Percentiles rank a stretch among this genome's conserved stretches.
phyloP scores from a whole-genome alignment of 2,329 filamentous ascomycete genomes.

The Xylaria hypoxylon region DNA sequence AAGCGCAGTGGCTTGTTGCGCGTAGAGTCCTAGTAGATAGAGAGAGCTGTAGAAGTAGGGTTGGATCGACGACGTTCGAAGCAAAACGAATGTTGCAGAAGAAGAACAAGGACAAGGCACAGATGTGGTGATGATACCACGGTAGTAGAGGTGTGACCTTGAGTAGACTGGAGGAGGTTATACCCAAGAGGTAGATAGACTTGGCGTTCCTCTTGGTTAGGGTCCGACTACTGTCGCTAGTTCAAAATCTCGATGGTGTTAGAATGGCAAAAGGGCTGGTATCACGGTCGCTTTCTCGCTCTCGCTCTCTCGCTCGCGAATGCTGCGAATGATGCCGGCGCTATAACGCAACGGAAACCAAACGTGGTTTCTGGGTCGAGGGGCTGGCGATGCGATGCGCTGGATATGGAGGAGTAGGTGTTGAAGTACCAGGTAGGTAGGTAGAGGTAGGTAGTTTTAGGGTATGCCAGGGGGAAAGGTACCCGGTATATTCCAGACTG shows the following conservation, averaged over 20 bases:
- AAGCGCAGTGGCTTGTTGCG: neutral
- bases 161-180: too few species aligned
- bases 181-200: too few species aligned
- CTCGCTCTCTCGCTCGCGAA: neutral
- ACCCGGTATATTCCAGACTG: too few species aligned
- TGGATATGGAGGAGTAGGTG: constrained; percentile 1
- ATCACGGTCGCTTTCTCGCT: constrained; percentile 13
- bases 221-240: constrained; percentile 7
- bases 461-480: too few species aligned
- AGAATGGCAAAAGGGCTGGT: neutral
- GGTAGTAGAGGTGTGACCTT: neutral
- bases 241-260: neutral
- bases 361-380: constrained; percentile 27
- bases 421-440: neutral
- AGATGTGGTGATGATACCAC: neutral
- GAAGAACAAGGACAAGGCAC: neutral
- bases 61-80: neutral
- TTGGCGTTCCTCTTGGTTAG: neutral
- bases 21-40: too few species aligned
- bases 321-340: constrained; percentile 24
- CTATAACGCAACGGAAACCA: constrained; percentile 23
- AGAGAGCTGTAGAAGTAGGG: neutral
- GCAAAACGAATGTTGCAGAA: neutral
- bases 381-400: constrained; percentile 27
- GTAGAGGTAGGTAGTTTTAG: too few species aligned